Conservation (phyloP, 805 yeast genomes). For the Kodamaea neixiangensis region DNA sequence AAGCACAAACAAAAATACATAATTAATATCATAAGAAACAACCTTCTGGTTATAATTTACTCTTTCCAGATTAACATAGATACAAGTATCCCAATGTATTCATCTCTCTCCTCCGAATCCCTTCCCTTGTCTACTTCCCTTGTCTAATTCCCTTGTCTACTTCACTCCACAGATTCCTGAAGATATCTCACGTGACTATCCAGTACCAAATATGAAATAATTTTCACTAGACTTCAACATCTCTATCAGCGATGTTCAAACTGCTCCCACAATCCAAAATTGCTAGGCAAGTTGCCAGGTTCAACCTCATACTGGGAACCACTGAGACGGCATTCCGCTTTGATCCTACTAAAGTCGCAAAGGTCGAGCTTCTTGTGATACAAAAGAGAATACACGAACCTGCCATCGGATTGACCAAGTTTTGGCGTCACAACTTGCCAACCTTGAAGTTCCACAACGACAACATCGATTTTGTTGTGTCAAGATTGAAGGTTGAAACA, state of each 20-base stretch:
- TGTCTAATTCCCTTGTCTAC: neutral
- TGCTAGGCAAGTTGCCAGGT: slow-evolving; percentile 49
- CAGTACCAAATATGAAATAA: neutral
- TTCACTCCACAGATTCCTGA: no score
- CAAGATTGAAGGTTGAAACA: slow-evolving; percentile 48
- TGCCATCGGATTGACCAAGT: slow-evolving; percentile 67
- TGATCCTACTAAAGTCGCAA: slow-evolving; percentile 24
- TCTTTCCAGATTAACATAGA: no score
- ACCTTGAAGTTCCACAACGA: slow-evolving; percentile 84
- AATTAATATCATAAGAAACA: no score
- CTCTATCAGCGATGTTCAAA: slow-evolving; percentile 18
- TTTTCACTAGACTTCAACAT: slow-evolving; percentile 2
- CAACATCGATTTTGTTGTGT: slow-evolving; percentile 58
- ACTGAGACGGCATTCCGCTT: slow-evolving; percentile 38
- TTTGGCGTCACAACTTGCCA: slow-evolving; percentile 76
- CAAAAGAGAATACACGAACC: slow-evolving; percentile 46
- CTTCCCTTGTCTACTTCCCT: neutral
- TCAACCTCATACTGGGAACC: slow-evolving; percentile 54
- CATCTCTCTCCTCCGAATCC: neutral
- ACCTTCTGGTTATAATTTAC: no score
- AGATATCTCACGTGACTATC: neutral
- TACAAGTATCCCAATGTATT: no score
- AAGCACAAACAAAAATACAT: no score
- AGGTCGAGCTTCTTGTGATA: slow-evolving; percentile 53
- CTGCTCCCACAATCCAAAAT: slow-evolving; percentile 42